phyloP scores from a whole-genome alignment of 1,139 yeast species.

The Candida dubliniensis region DNA sequence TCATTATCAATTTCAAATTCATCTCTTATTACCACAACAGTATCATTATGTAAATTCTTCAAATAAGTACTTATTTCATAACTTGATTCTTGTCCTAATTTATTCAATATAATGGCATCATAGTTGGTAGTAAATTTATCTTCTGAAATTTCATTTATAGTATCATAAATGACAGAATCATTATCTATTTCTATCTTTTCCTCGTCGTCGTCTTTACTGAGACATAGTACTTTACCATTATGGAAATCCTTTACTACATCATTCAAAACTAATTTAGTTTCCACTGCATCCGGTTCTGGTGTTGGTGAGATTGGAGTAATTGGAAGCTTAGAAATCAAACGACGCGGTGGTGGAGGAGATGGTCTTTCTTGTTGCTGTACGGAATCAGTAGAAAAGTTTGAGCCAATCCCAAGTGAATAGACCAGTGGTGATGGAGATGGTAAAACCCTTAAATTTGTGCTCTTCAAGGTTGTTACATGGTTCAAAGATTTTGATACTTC shows the following conservation, averaged over 20 bases:
- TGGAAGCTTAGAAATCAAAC: too few relatives aligned
- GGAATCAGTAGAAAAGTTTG: too few relatives aligned
- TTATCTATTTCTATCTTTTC: background rate
- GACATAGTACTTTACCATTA: slow-evolving; percentile 7
- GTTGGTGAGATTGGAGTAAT: background rate
- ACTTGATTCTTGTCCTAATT: slow-evolving; percentile 4
- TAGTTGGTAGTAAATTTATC: slow-evolving; percentile 4
- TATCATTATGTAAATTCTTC: slow-evolving; percentile 4
- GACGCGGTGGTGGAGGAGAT: too few relatives aligned
- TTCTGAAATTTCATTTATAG: slow-evolving; percentile 3
- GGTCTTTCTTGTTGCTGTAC: too few relatives aligned
- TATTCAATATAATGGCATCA: slow-evolving; percentile 9
- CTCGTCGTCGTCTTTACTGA: slow-evolving; percentile 2
- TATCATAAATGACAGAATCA: slow-evolving; percentile 2
- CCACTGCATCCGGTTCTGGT: background rate
- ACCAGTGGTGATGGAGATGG: background rate
- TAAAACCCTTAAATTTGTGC: background rate
- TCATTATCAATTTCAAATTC: background rate
- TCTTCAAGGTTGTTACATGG: background rate
- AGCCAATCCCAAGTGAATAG: too few relatives aligned
- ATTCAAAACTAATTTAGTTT: background rate
- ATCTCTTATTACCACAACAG: slow-evolving; percentile 4
- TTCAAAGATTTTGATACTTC: background rate
- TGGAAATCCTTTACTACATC: background rate
- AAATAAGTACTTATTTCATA: slow-evolving; percentile 7